A percentile compares a stretch with the other conserved stretches of the same genome.
phyloP scores from a whole-genome alignment of 352 stramenopile genomes.

The Globisporangium emineosum region DNA sequence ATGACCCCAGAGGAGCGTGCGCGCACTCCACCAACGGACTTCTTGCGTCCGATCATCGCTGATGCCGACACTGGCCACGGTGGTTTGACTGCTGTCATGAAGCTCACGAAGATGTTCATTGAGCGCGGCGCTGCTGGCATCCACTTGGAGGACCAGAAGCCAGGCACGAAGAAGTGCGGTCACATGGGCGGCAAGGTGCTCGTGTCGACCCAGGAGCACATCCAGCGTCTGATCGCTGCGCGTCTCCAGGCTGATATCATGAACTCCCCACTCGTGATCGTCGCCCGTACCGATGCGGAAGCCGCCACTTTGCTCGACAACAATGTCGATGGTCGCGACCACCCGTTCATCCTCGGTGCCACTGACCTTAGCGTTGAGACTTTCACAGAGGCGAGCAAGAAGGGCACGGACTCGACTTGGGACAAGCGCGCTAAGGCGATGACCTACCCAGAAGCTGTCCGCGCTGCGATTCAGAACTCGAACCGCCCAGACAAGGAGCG shows the following conservation, averaged over 20 bases:
- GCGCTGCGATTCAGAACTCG: constrained; percentile 66
- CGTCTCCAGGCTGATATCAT: constrained; percentile 96
- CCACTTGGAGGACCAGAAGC: constrained; percentile 99
- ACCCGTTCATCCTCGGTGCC: constrained; percentile 96
- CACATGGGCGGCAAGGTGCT: constrained; percentile 99
- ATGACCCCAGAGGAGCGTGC: constrained; percentile 79
- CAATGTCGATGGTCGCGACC: constrained; percentile 96
- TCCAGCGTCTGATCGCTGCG: constrained; percentile 95
- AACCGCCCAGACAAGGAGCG: constrained; percentile 54
- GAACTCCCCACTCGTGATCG: constrained; percentile 92
- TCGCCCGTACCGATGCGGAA: constrained; percentile 97
- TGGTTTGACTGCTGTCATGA: constrained; percentile 96
- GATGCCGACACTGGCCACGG: constrained; percentile 97
- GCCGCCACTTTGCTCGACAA: constrained; percentile 96
- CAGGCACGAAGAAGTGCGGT: constrained; percentile 98
- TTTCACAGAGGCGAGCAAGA: constrained; percentile 75
- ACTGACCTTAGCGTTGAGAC: constrained; percentile 89
- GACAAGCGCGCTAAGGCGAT: constrained; percentile 91
- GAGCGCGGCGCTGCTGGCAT: constrained; percentile 96
- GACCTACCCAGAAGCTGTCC: constrained; percentile 96
- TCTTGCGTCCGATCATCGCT: constrained; percentile 95
- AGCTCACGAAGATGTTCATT: constrained; percentile 98
- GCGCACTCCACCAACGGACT: constrained; percentile 90
- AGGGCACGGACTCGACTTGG: constrained; percentile 81
- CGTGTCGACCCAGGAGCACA: constrained; percentile 96